Conservation (phyloP, 2,329 filamentous ascomycete species). For the Hortaea sp. region DNA sequence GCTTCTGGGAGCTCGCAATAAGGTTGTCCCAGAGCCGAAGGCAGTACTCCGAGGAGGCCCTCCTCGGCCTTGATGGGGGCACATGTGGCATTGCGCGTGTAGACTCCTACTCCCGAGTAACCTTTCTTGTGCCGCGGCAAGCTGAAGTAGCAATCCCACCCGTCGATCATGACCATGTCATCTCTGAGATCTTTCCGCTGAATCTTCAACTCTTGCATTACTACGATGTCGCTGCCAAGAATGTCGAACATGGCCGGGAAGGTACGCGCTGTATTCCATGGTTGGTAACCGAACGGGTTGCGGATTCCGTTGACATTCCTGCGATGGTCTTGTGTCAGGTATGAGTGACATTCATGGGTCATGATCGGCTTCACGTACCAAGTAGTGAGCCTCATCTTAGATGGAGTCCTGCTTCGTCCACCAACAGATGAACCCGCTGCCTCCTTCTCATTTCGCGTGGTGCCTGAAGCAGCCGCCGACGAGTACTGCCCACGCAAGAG, state of each 20-base stretch:
- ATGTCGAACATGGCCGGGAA: slow-evolving; percentile 78
- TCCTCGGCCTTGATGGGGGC: slow-evolving; percentile 85
- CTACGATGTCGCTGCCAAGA: slow-evolving; percentile 81
- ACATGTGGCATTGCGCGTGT: slow-evolving; percentile 79
- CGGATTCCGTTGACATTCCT: slow-evolving; percentile 47
- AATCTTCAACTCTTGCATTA: slow-evolving; percentile 95
- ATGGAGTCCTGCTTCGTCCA: not conserved
- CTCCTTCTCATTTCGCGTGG: not conserved
- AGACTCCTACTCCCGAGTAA: slow-evolving; percentile 92
- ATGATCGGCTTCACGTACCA: slow-evolving; percentile 15
- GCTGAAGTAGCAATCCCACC: slow-evolving; percentile 96
- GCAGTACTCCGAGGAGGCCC: slow-evolving; percentile 76
- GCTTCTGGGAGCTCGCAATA: slow-evolving; percentile 66
- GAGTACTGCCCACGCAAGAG: too few relatives aligned
- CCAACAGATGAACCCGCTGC: not conserved
- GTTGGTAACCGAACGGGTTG: slow-evolving; percentile 44
- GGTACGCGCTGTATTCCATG: slow-evolving; percentile 38
- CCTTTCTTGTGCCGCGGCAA: slow-evolving; percentile 91
- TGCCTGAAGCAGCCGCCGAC: too few relatives aligned
- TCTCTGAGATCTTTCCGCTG: slow-evolving; percentile 84
- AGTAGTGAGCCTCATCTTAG: slow-evolving; percentile 29
- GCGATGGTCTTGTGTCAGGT: slow-evolving; percentile 1
- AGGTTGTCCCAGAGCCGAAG: slow-evolving; percentile 55
- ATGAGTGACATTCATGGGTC: too few relatives aligned
- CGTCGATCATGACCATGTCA: slow-evolving; percentile 89